Conservation (phyloP, 192 early-diverging fungal species). For the Coemansia sp. region DNA sequence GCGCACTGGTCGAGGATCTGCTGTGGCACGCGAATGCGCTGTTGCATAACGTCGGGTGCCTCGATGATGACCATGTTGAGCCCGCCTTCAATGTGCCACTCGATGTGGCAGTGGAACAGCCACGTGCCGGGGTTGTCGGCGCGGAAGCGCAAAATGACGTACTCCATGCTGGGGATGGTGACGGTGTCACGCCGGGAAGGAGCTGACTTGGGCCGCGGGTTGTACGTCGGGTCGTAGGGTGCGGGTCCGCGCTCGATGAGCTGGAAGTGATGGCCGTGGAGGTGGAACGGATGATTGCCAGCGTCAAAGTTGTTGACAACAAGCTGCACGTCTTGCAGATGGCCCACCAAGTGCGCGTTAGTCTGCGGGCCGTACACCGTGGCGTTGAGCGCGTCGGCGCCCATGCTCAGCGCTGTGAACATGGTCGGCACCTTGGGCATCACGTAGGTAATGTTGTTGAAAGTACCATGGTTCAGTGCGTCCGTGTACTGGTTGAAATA, state of each 20-base stretch:
- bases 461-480: constrained; percentile 76
- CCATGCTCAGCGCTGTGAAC: constrained; percentile 64
- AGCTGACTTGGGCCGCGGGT: constrained; percentile 43
- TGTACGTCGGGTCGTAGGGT: constrained; percentile 56
- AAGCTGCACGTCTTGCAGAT: constrained; percentile 68
- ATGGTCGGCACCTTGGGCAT: constrained; percentile 65
- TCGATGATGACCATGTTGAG: constrained; percentile 70
- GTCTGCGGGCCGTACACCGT: constrained; percentile 66
- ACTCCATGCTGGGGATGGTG: constrained; percentile 65
- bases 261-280: constrained; percentile 85
- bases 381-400: constrained; percentile 48
- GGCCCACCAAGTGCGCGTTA: constrained; percentile 61
- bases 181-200: constrained; percentile 78
- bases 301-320: constrained; percentile 74
- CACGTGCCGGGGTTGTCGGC: constrained; percentile 83
- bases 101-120: constrained; percentile 84
- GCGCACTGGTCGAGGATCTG: constrained; percentile 64
- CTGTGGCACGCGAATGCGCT: constrained; percentile 56
- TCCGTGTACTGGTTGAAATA: constrained; percentile 66
- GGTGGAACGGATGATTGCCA: constrained; percentile 77
- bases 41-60: constrained; percentile 66
- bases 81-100: constrained; percentile 65
- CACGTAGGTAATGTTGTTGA: constrained; percentile 74
- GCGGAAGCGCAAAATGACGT: constrained; percentile 69
- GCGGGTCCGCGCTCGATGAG: constrained; percentile 64